Evolutionary conservation across 768 basidiomycete genomes (phyloP).

Genomic region (Tricholoma terreum): DNA sequence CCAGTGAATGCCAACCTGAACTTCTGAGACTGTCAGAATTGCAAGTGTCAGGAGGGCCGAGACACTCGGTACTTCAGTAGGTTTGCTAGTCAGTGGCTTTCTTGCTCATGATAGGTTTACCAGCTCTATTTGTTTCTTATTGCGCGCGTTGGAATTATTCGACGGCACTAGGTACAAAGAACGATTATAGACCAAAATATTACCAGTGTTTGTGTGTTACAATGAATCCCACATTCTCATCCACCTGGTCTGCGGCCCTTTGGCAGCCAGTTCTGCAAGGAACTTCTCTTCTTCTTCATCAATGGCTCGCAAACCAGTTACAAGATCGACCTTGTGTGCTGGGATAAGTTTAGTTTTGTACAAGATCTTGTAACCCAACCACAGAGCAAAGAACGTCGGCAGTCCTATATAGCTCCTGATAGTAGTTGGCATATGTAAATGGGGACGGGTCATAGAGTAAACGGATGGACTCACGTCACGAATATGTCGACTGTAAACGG

Average conservation of each 20-base stretch:
- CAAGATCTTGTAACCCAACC: slow-evolving; percentile 38
- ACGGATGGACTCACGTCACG: slow-evolving; percentile 46
- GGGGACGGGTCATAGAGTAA: not conserved
- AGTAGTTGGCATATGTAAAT: slow-evolving; percentile 16
- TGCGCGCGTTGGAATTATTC: too few species aligned
- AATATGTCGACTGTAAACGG: slow-evolving; percentile 55
- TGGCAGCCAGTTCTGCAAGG: slow-evolving; percentile 39
- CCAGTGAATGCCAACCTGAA: too few species aligned
- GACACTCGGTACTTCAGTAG: too few species aligned
- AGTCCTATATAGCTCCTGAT: slow-evolving; percentile 43
- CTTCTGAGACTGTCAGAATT: too few species aligned
- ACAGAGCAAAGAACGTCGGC: slow-evolving; percentile 39
- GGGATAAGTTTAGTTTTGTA: slow-evolving; percentile 38
- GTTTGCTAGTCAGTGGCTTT: too few species aligned
- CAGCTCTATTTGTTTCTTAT: too few species aligned
- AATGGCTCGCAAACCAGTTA: slow-evolving; percentile 55
- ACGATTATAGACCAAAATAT: not conserved
- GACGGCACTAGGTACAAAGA: not conserved
- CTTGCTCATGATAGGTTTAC: too few species aligned
- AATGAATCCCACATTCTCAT: slow-evolving; percentile 38
- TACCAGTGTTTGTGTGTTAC: slow-evolving; percentile 17
- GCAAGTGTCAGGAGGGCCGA: too few species aligned
- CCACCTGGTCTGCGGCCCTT: slow-evolving; percentile 32
- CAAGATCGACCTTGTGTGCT: slow-evolving; percentile 53
- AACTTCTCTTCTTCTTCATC: slow-evolving; percentile 61